Conservation (phyloP, 1,284 basidiomycete species). For the Cryptococcus sp. region DNA sequence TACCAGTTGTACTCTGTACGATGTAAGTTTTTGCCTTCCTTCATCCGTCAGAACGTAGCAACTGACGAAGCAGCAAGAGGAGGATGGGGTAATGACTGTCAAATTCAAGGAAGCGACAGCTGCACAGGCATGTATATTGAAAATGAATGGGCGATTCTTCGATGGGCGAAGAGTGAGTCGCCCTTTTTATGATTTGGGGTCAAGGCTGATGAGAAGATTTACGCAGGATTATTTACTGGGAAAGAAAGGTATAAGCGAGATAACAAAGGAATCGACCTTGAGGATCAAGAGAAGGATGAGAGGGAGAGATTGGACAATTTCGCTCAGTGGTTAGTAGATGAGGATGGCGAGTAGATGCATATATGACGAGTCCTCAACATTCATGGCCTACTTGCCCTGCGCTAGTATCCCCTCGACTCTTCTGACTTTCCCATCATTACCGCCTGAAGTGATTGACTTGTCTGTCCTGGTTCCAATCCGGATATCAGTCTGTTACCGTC, state of each 20-base stretch:
- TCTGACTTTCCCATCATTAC: slow-evolving; percentile 69
- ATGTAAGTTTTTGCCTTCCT: slow-evolving; percentile 58
- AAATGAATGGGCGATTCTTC: slow-evolving; percentile 95
- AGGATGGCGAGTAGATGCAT: slow-evolving; percentile 27
- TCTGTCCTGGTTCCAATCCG: slow-evolving; percentile 85
- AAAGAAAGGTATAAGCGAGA: slow-evolving; percentile 76
- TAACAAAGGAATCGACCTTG: slow-evolving; percentile 33
- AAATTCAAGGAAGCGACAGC: slow-evolving; percentile 85
- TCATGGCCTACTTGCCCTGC: slow-evolving; percentile 8
- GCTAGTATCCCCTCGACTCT: slow-evolving; percentile 69
- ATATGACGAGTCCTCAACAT: background rate
- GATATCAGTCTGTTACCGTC: slow-evolving; percentile 72
- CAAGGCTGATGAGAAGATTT: slow-evolving; percentile 52
- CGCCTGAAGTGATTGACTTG: slow-evolving; percentile 61
- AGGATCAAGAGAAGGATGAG: slow-evolving; percentile 60
- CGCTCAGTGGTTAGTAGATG: slow-evolving; percentile 68
- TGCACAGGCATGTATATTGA: slow-evolving; percentile 86
- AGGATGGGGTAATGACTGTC: slow-evolving; percentile 92
- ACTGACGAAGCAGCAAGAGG: slow-evolving; percentile 65
- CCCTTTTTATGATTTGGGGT: background rate
- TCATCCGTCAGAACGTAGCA: background rate
- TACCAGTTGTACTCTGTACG: slow-evolving; percentile 93
- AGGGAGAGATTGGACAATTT: slow-evolving; percentile 81
- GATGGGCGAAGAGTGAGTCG: slow-evolving; percentile 58
- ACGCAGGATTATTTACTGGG: slow-evolving; percentile 74